These are phyloP conservation scores for Silybum marianum DNA, from an alignment of 129 eudicot species.

Conservation along the genomic window DNA sequence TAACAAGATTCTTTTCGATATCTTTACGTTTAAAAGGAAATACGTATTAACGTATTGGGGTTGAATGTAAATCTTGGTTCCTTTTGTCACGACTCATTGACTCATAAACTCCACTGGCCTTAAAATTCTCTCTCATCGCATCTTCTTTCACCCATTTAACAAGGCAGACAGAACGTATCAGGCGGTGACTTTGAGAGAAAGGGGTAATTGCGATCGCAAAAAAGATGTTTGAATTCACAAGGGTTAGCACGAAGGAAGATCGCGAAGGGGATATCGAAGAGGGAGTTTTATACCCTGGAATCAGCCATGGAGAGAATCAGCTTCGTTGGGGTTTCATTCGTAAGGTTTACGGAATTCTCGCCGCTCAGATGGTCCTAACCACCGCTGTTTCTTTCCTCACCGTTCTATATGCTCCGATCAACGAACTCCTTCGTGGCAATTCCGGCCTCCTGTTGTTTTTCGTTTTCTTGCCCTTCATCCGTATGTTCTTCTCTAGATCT, in stretches of 20 bases:
- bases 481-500: constrained; percentile 41
- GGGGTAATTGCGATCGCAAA: constrained; percentile 5
- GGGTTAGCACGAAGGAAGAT: constrained; percentile 54
- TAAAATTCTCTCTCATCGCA: not conserved
- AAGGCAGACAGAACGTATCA: not conserved
- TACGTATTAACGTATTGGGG: too few relatives aligned
- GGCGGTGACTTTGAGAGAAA: constrained; percentile 18
- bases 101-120: not conserved
- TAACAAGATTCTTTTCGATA: not conserved
- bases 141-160: not conserved
- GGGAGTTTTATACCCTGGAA: constrained; percentile 83
- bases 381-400: constrained; percentile 70
- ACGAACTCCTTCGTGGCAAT: constrained; percentile 68
- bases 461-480: constrained; percentile 65
- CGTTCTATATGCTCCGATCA: constrained; percentile 78
- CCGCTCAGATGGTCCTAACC: constrained; percentile 85
- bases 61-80: too few relatives aligned
- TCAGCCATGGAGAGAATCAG: constrained; percentile 77
- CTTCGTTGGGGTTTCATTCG: constrained; percentile 99
- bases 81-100: constrained; percentile 18
- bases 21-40: too few relatives aligned
- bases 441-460: constrained; percentile 73
- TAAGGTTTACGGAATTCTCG: constrained; percentile 88
- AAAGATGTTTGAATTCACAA: constrained; percentile 66
- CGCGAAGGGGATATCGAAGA: constrained; percentile 66